Base-by-base conservation (phyloP, 805 yeast species). In the Cyberlindnera galapagoensis region DNA sequence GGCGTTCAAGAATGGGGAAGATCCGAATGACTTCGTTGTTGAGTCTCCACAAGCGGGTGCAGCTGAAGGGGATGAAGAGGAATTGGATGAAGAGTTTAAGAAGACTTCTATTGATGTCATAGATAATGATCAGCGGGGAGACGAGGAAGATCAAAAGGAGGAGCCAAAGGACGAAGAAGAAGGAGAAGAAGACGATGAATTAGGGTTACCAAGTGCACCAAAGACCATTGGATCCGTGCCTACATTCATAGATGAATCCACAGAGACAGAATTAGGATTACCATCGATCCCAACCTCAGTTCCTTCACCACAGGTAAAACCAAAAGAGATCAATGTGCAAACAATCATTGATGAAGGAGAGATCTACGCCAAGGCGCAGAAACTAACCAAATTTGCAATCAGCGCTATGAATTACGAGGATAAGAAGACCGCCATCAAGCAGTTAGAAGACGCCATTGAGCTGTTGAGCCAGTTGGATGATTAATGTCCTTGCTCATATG, bases 321-420 rank as follows among this genome's bases (percentile, higher is more conserved):
- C 23, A 26, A 24, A 38, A 22, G 34, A 36, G 10, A 18, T 44
- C n/a, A 37, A 71, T 27, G 60, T 80, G 11, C 47, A 57, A n/a
- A 49, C 60, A 12, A 70, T 80, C 35, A 54, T 81, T 48, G 67
- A 70, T 36, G 62, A 65, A 11, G 70, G 77, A 15, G 82, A 73
- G 33, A 60, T 66, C 28, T 74, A 80, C 14, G 50, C 73, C 8
- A 63, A 68, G 44, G 74, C 79, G 1, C 90, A 81, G 47, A 80
- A 75, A 44, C 70, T 67, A 38, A 82, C 88, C 20, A 80, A 74
- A 50, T 82, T 76, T 52, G 90, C 87, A 2, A 74, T 80, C 6
- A 77, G 86, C 35, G 92, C 94, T 1, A 62, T 82, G 50, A 80
- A 80, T 49, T 82, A 80, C 51, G 90, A 82, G 40, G 94, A 82